A percentile compares a stretch with the other conserved stretches of the same genome.
phyloP scores from a whole-genome alignment of 257 asterid genomes.

The Voacanga thouarsii region DNA sequence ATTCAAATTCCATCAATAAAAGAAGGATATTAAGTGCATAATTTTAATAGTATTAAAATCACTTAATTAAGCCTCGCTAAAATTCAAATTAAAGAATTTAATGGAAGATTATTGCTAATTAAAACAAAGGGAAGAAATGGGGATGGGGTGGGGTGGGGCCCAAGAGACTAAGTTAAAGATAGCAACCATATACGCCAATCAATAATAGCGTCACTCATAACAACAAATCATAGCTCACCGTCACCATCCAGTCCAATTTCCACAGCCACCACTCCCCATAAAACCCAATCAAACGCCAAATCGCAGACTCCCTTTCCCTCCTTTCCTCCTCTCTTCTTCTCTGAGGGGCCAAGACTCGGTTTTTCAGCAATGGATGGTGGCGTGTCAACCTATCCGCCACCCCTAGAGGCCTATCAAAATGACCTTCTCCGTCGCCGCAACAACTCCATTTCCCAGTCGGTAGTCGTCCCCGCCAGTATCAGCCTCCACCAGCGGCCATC shows the following conservation, averaged over 20 bases:
- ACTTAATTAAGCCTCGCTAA: too few species aligned
- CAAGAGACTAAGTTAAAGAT: too few species aligned
- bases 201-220: constrained; percentile 38
- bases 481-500: constrained; percentile 22
- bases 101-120: too few species aligned
- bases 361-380: constrained; percentile 39
- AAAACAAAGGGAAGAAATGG: too few species aligned
- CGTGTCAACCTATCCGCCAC: constrained; percentile 16
- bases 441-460: constrained; percentile 30
- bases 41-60: too few species aligned
- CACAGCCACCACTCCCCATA: constrained; percentile 3
- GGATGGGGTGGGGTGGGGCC: too few species aligned
- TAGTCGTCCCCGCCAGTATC: constrained; percentile 13
- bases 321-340: not conserved
- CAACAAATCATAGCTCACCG: not conserved
- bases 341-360: not conserved
- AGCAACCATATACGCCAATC: too few species aligned
- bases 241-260: not conserved
- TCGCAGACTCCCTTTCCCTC: not conserved
- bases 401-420: constrained; percentile 14
- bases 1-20: too few species aligned
- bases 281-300: not conserved
- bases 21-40: too few species aligned
- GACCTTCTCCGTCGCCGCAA: constrained; percentile 47
- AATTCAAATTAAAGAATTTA: too few species aligned